Evolutionary conservation across 768 basidiomycete genomes (phyloP), one percentile per base, ranked within the genome.

Genomic region (Coprinellus aureogranulatus): DNA sequence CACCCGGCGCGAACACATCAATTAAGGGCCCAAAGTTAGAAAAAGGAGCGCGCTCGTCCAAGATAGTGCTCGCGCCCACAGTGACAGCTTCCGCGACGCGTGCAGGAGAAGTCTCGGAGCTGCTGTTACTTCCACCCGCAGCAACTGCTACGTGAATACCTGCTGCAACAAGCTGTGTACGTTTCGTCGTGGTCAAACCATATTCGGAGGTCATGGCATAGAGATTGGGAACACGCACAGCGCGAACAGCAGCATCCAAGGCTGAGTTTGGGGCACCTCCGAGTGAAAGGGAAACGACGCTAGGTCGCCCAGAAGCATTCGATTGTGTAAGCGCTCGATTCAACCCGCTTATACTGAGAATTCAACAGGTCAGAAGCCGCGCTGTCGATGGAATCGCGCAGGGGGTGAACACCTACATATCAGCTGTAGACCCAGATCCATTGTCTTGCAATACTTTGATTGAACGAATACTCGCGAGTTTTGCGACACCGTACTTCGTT

Each of bases 381-480:
- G 28, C 30, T 10, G 9, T 49, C 4, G 20, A 45, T 16, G 14
- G 12, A 8, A 18, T 14, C 18, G 30, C 5, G 20, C 34, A 2
- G n/a, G n/a, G n/a, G n/a, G 25, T 40, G 1, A 6, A 5, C 8
- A 55, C 66, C 61, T 48, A 72, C 70, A 69, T 64, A 39, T 68
- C 68, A 18, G 68, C 55, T 22, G 62, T 58, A 14, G 59, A 26
- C 22, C 67, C 64, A 1, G 40, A 74, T 68, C 75, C 75, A 25
- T 48, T 45, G 53, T 75, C 73, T 47, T 65, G 66, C 54, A 78
- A 67, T n/a, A 79, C 77, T 60, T 78, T 79, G 54, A 79, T 75
- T 2, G 77, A 75, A 55, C 77, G 69, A 53, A 78, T 52, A 41
- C 58, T 67, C 1, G 71, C 75, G 16, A 48, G 55, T 62, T 66